Evolutionary conservation across 2,329 filamentous ascomycete species (phyloP).

Genomic region (Aspergillus fumigatiaffinis): DNA sequence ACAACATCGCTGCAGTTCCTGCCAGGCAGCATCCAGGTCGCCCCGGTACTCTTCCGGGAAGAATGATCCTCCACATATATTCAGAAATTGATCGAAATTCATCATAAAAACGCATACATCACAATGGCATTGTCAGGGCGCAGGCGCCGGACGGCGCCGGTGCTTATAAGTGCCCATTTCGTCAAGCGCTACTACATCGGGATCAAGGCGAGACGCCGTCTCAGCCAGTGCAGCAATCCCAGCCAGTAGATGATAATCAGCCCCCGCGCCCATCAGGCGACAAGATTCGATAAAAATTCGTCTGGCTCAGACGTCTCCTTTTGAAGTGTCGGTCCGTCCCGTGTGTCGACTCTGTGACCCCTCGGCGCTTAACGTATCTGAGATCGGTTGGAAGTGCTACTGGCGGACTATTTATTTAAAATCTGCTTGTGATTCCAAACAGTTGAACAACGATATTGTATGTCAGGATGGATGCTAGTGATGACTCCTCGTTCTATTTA

Average conservation of each 20-base stretch:
- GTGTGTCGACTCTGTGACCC: not conserved
- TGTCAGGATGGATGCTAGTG: conserved; percentile 8
- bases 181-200: conserved; percentile 13
- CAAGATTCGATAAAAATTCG: not conserved
- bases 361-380: not conserved
- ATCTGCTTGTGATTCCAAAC: too few species aligned
- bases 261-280: conserved; percentile 1
- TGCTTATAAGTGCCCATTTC: conserved; percentile 1
- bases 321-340: not conserved
- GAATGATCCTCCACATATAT: conserved; percentile 14
- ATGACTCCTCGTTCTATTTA: conserved; percentile 23
- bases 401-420: not conserved
- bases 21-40: conserved; percentile 15
- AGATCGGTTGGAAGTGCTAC: not conserved
- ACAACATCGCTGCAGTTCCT: conserved; percentile 10
- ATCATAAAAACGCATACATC: not conserved
- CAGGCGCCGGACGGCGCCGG: too few species aligned
- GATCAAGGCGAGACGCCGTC: not conserved
- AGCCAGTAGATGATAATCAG: not conserved
- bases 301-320: not conserved
- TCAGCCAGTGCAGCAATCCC: not conserved
- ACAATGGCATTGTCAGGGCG: too few species aligned
- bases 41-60: conserved; percentile 21
- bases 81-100: conserved; percentile 13
- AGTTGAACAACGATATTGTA: too few species aligned